These are phyloP conservation scores for Chamaecrista fasciculata DNA, from an alignment of 306 rosid species.

Conservation along the genomic window DNA sequence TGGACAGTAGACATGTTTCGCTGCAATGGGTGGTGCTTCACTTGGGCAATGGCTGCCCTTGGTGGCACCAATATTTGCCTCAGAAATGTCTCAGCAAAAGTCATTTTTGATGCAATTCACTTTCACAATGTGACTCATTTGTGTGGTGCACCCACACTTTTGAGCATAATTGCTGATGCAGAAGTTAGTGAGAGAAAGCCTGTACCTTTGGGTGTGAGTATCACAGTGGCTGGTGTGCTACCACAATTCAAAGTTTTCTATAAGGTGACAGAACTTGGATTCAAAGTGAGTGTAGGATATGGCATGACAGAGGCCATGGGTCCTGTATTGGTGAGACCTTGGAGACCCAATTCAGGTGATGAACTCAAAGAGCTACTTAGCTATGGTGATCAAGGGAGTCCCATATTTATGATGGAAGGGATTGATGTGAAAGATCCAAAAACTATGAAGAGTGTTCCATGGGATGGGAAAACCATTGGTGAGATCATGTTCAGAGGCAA, in stretches of 20 bases:
- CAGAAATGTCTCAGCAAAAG: constrained; percentile 41
- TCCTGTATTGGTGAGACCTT: constrained; percentile 52
- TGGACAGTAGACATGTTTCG: constrained; percentile 99
- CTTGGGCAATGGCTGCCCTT: constrained; percentile 73
- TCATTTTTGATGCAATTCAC: constrained; percentile 49
- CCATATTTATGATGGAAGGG: constrained; percentile 41
- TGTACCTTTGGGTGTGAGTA: constrained; percentile 44
- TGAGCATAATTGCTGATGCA: constrained; percentile 51
- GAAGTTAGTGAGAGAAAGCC: constrained; percentile 1
- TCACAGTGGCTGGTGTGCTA: constrained; percentile 68
- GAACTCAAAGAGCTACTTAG: constrained; percentile 18
- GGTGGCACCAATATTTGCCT: constrained; percentile 81
- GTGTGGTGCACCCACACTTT: constrained; percentile 67
- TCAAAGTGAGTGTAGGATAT: constrained; percentile 67
- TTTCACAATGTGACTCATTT: constrained; percentile 64
- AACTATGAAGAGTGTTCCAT: constrained; percentile 54
- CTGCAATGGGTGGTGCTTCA: constrained; percentile 87
- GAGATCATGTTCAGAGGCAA: constrained; percentile 74
- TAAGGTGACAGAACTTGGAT: constrained; percentile 55
- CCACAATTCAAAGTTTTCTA: constrained; percentile 48
- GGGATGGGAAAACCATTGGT: constrained; percentile 71
- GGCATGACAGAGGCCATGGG: constrained; percentile 93
- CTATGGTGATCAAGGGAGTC: constrained; percentile 26
- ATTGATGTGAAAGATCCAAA: constrained; percentile 69
- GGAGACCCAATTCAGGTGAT: constrained; percentile 38